phyloP scores from a whole-genome alignment of 177 flowering plant species.

The Vitis hybrid region DNA sequence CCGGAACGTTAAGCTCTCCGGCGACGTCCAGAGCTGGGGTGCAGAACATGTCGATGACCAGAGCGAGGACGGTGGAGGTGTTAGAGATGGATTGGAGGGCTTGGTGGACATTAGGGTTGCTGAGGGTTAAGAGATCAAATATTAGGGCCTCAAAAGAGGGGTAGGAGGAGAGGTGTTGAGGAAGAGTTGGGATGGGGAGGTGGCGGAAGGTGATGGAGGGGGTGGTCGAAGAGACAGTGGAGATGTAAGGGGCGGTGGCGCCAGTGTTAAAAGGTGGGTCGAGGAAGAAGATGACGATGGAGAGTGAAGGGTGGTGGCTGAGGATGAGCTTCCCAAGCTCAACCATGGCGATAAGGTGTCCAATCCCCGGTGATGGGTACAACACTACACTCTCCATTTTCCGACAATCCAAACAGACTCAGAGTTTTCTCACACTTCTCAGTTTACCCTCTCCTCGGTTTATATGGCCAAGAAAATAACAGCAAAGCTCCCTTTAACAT shows the following conservation, averaged over 20 bases:
- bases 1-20: slow-evolving; percentile 32
- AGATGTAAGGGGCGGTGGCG: slow-evolving; percentile 15
- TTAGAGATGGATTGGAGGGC: slow-evolving; percentile 36
- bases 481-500: too few species aligned
- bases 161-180: slow-evolving; percentile 15
- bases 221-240: too few species aligned
- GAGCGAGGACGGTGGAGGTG: slow-evolving; percentile 20
- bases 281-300: slow-evolving; percentile 32
- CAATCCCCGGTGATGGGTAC: too few species aligned
- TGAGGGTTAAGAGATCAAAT: slow-evolving; percentile 21
- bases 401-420: too few species aligned
- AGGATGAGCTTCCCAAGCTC: too few species aligned
- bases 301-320: slow-evolving; percentile 13
- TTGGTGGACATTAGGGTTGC: slow-evolving; percentile 25
- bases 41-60: slow-evolving; percentile 58
- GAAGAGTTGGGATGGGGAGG: slow-evolving; percentile 29
- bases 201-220: slow-evolving; percentile 16
- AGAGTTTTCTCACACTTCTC: too few species aligned
- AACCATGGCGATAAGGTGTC: too few species aligned
- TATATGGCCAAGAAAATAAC: too few species aligned
- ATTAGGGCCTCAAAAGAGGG: neutral
- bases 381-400: too few species aligned
- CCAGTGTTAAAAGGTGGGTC: slow-evolving; percentile 15
- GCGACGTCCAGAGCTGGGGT: slow-evolving; percentile 20
- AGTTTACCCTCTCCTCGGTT: too few species aligned